phyloP scores from a whole-genome alignment of 352 stramenopile species.

The Pythium phragmitis region DNA sequence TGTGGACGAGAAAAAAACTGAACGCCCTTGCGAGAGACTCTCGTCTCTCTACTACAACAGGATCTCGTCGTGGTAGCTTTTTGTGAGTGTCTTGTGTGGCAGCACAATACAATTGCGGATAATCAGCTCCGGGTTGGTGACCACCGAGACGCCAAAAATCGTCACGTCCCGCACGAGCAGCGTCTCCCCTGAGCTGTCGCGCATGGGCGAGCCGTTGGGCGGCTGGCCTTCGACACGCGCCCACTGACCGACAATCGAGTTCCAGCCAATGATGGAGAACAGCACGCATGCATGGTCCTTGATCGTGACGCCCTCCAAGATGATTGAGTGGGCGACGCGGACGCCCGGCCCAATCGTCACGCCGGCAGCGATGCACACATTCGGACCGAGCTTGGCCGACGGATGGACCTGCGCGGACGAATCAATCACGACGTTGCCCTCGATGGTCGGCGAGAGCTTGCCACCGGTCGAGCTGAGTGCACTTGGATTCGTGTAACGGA shows the following conservation, averaged over 20 bases:
- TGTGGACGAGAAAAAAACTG: too few species aligned
- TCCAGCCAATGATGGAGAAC: conserved; percentile 88
- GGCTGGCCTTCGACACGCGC: conserved; percentile 80
- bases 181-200: conserved; percentile 64
- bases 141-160: conserved; percentile 88
- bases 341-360: conserved; percentile 81
- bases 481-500: conserved; percentile 87
- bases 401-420: conserved; percentile 75
- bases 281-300: conserved; percentile 88
- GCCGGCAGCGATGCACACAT: conserved; percentile 82
- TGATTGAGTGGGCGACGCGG: conserved; percentile 86
- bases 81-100: conserved; percentile 84
- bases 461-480: conserved; percentile 75
- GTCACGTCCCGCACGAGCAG: conserved; percentile 86
- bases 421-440: conserved; percentile 87
- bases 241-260: conserved; percentile 88
- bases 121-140: conserved; percentile 85
- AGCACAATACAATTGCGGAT: conserved; percentile 90
- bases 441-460: conserved; percentile 82
- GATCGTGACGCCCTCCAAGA: conserved; percentile 86
- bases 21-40: neutral
- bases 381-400: conserved; percentile 84
- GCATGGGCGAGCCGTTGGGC: conserved; percentile 74
- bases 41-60: conserved; percentile 52
- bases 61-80: conserved; percentile 90